phyloP scores from a whole-genome alignment of 1,284 basidiomycete species.

The Leccinum colubrinum region DNA sequence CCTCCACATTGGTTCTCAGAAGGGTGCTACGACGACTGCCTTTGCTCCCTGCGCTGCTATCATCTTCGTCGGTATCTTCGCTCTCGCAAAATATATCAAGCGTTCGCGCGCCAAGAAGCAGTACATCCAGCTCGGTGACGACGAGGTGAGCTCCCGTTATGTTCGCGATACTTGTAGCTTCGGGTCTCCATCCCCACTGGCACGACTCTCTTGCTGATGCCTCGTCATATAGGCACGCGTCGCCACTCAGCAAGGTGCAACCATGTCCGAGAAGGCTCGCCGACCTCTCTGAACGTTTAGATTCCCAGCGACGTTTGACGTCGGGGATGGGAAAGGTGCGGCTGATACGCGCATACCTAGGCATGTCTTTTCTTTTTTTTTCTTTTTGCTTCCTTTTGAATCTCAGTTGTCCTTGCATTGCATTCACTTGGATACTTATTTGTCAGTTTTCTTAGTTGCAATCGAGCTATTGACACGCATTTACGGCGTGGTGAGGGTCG shows the following conservation, averaged over 20 bases:
- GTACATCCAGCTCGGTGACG: conserved; percentile 51
- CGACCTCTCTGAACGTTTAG: conserved; percentile 22
- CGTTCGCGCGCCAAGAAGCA: conserved; percentile 44
- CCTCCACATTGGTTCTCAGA: conserved; percentile 33
- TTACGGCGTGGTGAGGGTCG: no score
- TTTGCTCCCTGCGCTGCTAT: conserved; percentile 46
- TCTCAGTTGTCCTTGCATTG: conserved; percentile 6
- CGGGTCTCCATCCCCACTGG: conserved; percentile 8
- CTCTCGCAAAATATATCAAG: conserved; percentile 40
- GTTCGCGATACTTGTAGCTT: conserved; percentile 4
- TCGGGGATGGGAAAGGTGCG: not conserved
- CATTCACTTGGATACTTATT: no score
- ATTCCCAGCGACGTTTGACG: not conserved
- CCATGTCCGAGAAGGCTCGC: conserved; percentile 31
- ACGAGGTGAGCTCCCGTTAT: conserved; percentile 48
- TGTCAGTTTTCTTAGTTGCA: no score
- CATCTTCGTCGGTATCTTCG: conserved; percentile 43
- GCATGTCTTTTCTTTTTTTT: not conserved
- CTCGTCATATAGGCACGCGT: conserved; percentile 19
- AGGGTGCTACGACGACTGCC: conserved; percentile 38
- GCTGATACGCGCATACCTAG: conserved; percentile 1
- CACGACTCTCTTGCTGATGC: conserved; percentile 2
- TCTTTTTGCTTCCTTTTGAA: not conserved
- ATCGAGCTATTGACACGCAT: no score
- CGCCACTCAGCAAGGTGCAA: conserved; percentile 17